phyloP scores from a whole-genome alignment of 2,329 filamentous ascomycete genomes.

The Venturia effusa region DNA sequence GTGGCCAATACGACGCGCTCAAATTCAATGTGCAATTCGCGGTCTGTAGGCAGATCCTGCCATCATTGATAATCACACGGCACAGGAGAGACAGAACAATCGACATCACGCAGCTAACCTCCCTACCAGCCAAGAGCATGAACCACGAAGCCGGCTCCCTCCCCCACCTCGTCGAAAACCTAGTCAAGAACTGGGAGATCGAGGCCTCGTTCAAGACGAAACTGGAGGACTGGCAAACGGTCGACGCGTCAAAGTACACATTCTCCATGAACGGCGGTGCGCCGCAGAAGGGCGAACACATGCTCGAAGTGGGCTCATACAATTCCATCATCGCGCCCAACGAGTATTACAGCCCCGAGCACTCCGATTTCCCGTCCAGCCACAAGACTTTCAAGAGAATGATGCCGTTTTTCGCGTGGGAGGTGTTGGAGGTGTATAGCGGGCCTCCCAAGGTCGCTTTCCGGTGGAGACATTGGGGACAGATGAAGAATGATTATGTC shows the following conservation, averaged over 20 bases:
- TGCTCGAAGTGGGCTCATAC: constrained; percentile 59
- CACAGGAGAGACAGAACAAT: constrained; percentile 10
- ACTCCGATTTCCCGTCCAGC: constrained; percentile 51
- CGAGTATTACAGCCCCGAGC: constrained; percentile 51
- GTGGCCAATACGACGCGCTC: not conserved
- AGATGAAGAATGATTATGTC: constrained; percentile 56
- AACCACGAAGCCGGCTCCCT: constrained; percentile 47
- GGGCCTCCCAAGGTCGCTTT: constrained; percentile 53
- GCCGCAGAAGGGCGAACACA: constrained; percentile 47
- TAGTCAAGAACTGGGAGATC: constrained; percentile 65
- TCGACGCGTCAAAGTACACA: constrained; percentile 48
- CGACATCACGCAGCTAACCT: constrained; percentile 8
- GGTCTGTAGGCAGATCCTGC: not conserved
- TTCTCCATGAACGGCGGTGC: constrained; percentile 54
- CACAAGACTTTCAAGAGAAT: constrained; percentile 64
- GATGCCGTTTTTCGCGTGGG: constrained; percentile 65
- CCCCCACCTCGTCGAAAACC: constrained; percentile 52
- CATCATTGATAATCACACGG: too few species aligned
- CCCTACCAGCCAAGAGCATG: constrained; percentile 42
- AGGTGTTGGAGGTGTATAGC: constrained; percentile 57
- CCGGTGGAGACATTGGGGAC: constrained; percentile 58
- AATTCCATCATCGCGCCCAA: constrained; percentile 55
- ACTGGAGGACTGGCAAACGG: constrained; percentile 53
- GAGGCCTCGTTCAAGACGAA: constrained; percentile 57
- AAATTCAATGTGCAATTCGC: not conserved